Evolutionary conservation across 148 eudicot genomes (phyloP).

Genomic region (Fagopyrum esculentum): DNA sequence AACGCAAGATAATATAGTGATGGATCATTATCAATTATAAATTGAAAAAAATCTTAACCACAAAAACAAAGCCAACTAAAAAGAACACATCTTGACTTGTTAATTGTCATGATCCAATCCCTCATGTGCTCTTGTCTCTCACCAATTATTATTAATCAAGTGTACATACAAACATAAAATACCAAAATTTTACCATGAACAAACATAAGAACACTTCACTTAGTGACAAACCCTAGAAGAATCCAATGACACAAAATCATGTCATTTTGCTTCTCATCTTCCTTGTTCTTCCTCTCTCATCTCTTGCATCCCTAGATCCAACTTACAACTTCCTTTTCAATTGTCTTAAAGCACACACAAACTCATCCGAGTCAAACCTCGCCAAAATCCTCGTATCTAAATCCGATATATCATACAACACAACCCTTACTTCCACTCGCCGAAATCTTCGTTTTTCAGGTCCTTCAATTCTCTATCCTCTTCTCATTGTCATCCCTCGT

Average conservation of each 20-base stretch:
- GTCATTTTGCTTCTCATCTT: background rate
- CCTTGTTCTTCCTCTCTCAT: constrained; percentile 1
- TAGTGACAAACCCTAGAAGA: too few relatives aligned
- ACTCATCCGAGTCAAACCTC: background rate
- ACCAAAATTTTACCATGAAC: too few relatives aligned
- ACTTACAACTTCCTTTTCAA: background rate
- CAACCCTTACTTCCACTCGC: constrained; percentile 1
- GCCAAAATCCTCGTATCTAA: background rate
- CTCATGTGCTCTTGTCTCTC: too few relatives aligned
- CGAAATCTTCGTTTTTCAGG: constrained; percentile 11
- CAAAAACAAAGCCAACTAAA: too few relatives aligned
- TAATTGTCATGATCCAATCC: too few relatives aligned
- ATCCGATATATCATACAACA: background rate
- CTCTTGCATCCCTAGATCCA: constrained; percentile 7
- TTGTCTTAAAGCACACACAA: background rate
- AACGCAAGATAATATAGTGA: too few relatives aligned
- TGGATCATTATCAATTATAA: too few relatives aligned
- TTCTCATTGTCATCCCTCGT: constrained; percentile 11
- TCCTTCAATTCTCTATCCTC: constrained; percentile 1
- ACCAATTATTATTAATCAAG: too few relatives aligned
- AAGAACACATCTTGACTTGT: too few relatives aligned
- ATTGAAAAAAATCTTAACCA: too few relatives aligned
- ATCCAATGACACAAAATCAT: background rate
- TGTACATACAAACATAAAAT: too few relatives aligned
- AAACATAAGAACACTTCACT: too few relatives aligned